Evolutionary conservation across 495 filamentous ascomycete genomes (phyloP).

Genomic region (Aspergillus panamensis): DNA sequence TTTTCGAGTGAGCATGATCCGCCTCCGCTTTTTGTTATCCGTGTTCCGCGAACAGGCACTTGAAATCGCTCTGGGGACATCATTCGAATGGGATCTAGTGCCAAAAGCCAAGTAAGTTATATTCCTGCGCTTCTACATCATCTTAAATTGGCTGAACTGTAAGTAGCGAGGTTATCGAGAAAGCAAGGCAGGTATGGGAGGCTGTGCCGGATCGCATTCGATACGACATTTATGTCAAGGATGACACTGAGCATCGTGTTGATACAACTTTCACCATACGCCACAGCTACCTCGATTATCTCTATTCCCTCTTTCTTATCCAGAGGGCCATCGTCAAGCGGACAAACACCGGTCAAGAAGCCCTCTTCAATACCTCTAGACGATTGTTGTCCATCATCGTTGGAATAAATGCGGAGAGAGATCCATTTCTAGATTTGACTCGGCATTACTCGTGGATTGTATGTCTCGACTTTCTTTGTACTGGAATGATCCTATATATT

Average conservation of each 20-base stretch:
- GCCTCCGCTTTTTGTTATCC: slow-evolving; percentile 49
- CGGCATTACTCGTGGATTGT: slow-evolving; percentile 56
- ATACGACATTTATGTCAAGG: slow-evolving; percentile 31
- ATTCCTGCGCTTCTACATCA: neutral
- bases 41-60: slow-evolving; percentile 56
- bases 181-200: slow-evolving; percentile 32
- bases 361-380: slow-evolving; percentile 52
- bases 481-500: slow-evolving; percentile 3
- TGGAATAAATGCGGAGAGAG: slow-evolving; percentile 45
- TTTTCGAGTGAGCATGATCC: slow-evolving; percentile 39
- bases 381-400: slow-evolving; percentile 48
- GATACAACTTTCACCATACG: slow-evolving; percentile 26
- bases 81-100: slow-evolving; percentile 37
- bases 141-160: neutral
- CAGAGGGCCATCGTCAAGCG: slow-evolving; percentile 54
- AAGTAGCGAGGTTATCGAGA: slow-evolving; percentile 33
- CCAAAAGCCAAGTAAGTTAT: slow-evolving; percentile 42
- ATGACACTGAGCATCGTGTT: slow-evolving; percentile 26
- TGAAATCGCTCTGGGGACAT: slow-evolving; percentile 53
- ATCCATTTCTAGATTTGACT: slow-evolving; percentile 46
- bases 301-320: slow-evolving; percentile 57
- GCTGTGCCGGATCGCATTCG: slow-evolving; percentile 33
- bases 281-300: slow-evolving; percentile 48
- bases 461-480: slow-evolving; percentile 22
- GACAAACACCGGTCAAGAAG: slow-evolving; percentile 45